Evolutionary conservation across 768 basidiomycete genomes (phyloP).

Genomic region (Antrodiella citrinella): DNA sequence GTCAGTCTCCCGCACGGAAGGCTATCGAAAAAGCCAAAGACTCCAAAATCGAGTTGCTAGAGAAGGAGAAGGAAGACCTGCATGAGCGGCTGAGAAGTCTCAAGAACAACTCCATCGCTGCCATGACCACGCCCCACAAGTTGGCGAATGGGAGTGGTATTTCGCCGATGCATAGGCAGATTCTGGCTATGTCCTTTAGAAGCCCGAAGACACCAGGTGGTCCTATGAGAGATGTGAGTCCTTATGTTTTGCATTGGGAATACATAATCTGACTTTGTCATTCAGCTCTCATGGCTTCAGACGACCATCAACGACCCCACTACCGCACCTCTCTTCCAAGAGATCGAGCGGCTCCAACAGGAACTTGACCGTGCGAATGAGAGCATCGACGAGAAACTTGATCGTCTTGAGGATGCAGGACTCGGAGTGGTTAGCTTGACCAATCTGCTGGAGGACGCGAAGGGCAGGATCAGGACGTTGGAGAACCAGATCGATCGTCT

Average conservation of each 20-base stretch:
- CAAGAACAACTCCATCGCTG: constrained; percentile 38
- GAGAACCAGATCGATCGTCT: constrained; percentile 66
- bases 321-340: constrained; percentile 54
- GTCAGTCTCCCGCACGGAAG: constrained; percentile 66
- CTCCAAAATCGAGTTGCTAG: constrained; percentile 63
- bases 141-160: constrained; percentile 46
- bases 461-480: constrained; percentile 42
- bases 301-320: constrained; percentile 48
- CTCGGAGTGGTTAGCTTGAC: constrained; percentile 65
- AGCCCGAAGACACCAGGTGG: constrained; percentile 74
- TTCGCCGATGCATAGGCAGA: constrained; percentile 72
- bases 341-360: constrained; percentile 64
- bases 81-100: constrained; percentile 59
- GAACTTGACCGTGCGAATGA: constrained; percentile 78
- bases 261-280: constrained; percentile 7
- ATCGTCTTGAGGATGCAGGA: constrained; percentile 76
- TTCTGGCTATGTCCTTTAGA: constrained; percentile 57
- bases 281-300: constrained; percentile 68
- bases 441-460: constrained; percentile 64
- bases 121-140: constrained; percentile 52
- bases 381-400: constrained; percentile 82
- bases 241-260: not conserved
- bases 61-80: constrained; percentile 70
- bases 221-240: constrained; percentile 66
- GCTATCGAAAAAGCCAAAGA: constrained; percentile 76